Base-by-base conservation (phyloP, 192 early-diverging fungal species). In the Radiomyces spectabilis region DNA sequence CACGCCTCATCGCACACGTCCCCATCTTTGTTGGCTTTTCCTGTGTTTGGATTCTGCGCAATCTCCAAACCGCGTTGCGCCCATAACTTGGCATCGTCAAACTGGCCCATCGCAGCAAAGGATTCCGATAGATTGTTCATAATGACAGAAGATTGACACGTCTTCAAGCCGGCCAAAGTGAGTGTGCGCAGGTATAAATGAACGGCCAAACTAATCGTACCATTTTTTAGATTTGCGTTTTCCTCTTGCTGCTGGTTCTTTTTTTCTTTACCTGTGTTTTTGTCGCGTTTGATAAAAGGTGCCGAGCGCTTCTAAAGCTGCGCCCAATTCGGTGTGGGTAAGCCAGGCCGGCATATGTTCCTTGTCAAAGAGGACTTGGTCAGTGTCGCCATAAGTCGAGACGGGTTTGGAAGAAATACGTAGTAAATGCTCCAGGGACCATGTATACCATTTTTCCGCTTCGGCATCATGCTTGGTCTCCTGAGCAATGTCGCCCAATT, bases 121-220 rank as follows among this genome's bases (percentile, higher is more conserved):
- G 62, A 68, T 41, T 81, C 77, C n/a, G 79, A 63, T 30, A 81
- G 63, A 44, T 81, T 81, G 48, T 69, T 75, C 76, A 82, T 82
- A 31, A 82, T 32, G 4, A 78, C 73, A 2, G 72, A 61, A 19
- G 76, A 59, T 48, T 78, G 77, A 27, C 80, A 82, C 2, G 69
- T 63, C 8, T 62, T 33, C 12, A 70, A 38, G 7, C 58, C 45
- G 16, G 63, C 44, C 43, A 82, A 41, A 2, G 63, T 64, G 22
- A 82, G 56, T 27, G 74, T 68, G 22, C 72, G 70, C 45, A 78
- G 66, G 49, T 82, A 82, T 15, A 82, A 57, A 13, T 75, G 80
- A 8, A 79, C 54, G 0, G 80, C 80, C 41, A 71, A 70, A n/a
- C 77, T 75, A 55, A 1, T n/a, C n/a, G n/a, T n/a, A n/a, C n/a